phyloP scores from a whole-genome alignment of 2,329 filamentous ascomycete species.

The Leptodontidium sp. region DNA sequence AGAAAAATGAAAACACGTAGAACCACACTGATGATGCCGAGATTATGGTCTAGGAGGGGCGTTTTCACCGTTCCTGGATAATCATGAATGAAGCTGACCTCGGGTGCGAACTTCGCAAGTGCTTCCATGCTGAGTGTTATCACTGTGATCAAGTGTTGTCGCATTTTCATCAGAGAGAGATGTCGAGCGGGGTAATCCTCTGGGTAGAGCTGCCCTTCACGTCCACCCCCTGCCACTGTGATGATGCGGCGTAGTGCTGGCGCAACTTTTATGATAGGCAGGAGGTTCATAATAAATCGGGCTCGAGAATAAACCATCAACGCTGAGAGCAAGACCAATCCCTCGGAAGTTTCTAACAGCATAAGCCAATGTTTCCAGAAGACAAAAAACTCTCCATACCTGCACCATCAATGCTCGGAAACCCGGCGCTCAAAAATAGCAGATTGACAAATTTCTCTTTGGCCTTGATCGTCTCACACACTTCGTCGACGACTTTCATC shows the following conservation, averaged over 20 bases:
- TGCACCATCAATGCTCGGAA: slow-evolving; percentile 39
- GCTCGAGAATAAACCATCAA: slow-evolving; percentile 64
- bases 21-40: slow-evolving; percentile 16
- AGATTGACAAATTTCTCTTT: slow-evolving; percentile 55
- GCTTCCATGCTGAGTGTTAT: slow-evolving; percentile 37
- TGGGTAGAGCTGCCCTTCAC: slow-evolving; percentile 36
- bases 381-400: slow-evolving; percentile 24
- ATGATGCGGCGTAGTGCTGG: slow-evolving; percentile 58
- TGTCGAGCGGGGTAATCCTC: slow-evolving; percentile 35
- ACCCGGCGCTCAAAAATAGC: slow-evolving; percentile 54
- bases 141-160: slow-evolving; percentile 33
- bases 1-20: slow-evolving; percentile 16
- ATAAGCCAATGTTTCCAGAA: neutral
- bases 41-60: slow-evolving; percentile 12
- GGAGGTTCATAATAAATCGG: slow-evolving; percentile 62
- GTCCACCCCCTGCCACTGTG: slow-evolving; percentile 41
- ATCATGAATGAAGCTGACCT: slow-evolving; percentile 38
- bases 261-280: slow-evolving; percentile 58
- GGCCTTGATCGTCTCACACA: slow-evolving; percentile 53
- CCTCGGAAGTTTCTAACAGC: slow-evolving; percentile 60
- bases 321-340: slow-evolving; percentile 57
- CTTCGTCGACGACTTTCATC: slow-evolving; percentile 57
- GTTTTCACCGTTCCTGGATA: slow-evolving; percentile 37
- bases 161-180: slow-evolving; percentile 25
- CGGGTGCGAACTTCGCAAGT: slow-evolving; percentile 30